Evolutionary conservation across 148 eudicot species (phyloP).

Genomic region (Rhododendron henanense): DNA sequence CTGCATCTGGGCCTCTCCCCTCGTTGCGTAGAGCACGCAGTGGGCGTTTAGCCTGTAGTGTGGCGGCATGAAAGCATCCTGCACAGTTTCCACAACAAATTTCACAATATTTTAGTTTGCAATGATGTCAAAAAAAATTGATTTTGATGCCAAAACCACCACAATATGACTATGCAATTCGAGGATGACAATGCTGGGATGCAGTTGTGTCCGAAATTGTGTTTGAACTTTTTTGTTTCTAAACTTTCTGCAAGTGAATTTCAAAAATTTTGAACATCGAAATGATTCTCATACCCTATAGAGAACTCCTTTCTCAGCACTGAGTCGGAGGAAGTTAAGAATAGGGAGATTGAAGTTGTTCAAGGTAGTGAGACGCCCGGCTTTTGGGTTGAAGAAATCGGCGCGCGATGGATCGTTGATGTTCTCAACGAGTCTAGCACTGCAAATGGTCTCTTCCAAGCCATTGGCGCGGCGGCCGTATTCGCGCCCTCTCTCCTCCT

Average conservation of each 20-base stretch:
- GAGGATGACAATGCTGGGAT: too few relatives aligned
- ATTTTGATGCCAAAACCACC: too few relatives aligned
- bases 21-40: not conserved
- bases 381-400: constrained; percentile 60
- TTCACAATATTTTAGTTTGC: too few relatives aligned
- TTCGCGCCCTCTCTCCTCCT: constrained; percentile 1
- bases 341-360: constrained; percentile 64
- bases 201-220: too few relatives aligned
- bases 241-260: too few relatives aligned
- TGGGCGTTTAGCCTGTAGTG: not conserved
- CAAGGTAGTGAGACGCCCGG: constrained; percentile 51
- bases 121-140: too few relatives aligned
- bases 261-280: not conserved
- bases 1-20: constrained; percentile 23
- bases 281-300: constrained; percentile 38
- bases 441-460: constrained; percentile 69
- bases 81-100: not conserved
- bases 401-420: constrained; percentile 50
- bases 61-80: not conserved
- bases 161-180: too few relatives aligned
- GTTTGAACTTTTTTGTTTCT: too few relatives aligned
- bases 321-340: constrained; percentile 46
- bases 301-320: constrained; percentile 70
- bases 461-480: constrained; percentile 33
- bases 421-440: constrained; percentile 37